Percentiles rank a stretch among this genome's conserved stretches.
Conservation (phyloP, 2,329 filamentous ascomycete genomes). For the Fusarium nisikadoi region DNA sequence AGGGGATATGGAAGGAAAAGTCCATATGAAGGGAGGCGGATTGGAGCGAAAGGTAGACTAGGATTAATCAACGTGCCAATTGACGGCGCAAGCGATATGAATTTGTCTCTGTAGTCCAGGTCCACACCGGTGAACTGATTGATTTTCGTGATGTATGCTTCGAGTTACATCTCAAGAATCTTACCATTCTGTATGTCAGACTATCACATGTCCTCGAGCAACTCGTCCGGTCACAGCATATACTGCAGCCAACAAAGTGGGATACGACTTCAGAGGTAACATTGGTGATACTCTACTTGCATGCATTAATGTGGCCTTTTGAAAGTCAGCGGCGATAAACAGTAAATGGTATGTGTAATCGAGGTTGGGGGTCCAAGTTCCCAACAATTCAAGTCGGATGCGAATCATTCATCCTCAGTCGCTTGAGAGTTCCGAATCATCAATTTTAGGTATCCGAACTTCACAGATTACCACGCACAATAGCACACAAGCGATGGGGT, state of each 20-base stretch:
- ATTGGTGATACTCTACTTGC: neutral
- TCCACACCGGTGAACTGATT: constrained; percentile 1
- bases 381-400: neutral
- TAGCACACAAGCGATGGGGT: constrained; percentile 1
- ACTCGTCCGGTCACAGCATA: neutral
- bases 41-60: constrained; percentile 28
- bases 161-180: neutral
- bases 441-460: neutral
- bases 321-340: neutral
- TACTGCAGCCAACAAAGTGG: neutral
- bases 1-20: constrained; percentile 25
- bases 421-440: neutral
- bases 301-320: neutral
- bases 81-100: constrained; percentile 14
- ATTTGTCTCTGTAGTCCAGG: neutral
- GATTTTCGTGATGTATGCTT: neutral
- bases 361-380: neutral
- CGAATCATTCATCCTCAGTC: neutral
- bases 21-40: constrained; percentile 7
- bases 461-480: neutral
- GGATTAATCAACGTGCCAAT: constrained; percentile 29
- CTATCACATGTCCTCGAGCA: neutral
- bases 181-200: neutral
- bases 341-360: neutral
- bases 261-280: neutral